Base-by-base conservation (phyloP, 2,329 filamentous ascomycete genomes). In the Botrytis porri region DNA sequence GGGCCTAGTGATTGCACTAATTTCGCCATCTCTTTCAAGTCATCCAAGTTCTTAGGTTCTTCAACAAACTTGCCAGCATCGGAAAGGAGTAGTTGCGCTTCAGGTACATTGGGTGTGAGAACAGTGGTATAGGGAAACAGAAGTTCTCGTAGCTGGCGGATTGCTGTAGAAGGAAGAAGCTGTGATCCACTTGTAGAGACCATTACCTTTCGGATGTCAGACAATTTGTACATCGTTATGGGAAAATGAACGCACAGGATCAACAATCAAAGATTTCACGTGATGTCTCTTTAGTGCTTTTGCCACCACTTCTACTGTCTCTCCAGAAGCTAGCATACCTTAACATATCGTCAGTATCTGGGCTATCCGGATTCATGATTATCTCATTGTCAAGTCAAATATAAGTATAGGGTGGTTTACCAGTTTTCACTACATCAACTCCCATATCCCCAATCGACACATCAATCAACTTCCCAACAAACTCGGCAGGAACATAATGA, bases 341-440 rank as follows among this genome's bases (percentile, higher is more conserved):
- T 76, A 57, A 59, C 5, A 51, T 71, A 59, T 45, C 29, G 29
- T 71, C 22, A 71, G 32, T n/a, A 63, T 61, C 37, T 57, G 57
- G 35, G 39, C 25, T 35, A 43, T 32, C 9, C 41, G 29, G 32
- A 41, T 16, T 18, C 51, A 69, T 20, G 20, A 54, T 41, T 37
- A 32, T 57, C 16, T 14, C 48, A n/a, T 39, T 3, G 10, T 32
- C 18, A 41, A 29, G 4, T 45, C 61, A 29, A 18, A 66, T 22
- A 25, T 29, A 51, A 59, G 16, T 37, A 71, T 22, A 48, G 32
- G 60, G 81, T 84, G 78, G 81, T 84, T 78, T 82, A 97, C 94
- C 95, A 65, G 93, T 95, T 83, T 98, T 98, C 77, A 98, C 89
- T 64, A 97, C 94, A 85, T 97, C 94, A 4, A 93, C 90, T 4